Evolutionary conservation across 306 rosid genomes (phyloP), one percentile per base, ranked within the genome.

Genomic region (Lagenaria siceraria): DNA sequence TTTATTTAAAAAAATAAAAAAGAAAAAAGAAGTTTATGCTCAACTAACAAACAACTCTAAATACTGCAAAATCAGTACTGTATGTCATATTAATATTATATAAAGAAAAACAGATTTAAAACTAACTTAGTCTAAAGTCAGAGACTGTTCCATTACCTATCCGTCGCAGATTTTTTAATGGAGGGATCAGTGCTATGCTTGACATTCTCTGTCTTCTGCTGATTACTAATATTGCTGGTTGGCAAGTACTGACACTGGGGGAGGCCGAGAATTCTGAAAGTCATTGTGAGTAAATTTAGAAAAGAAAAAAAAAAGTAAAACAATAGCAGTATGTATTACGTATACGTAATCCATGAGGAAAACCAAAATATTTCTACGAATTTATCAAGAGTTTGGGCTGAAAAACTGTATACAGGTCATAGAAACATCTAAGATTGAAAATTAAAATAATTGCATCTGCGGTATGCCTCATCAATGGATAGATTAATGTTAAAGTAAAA

Each of bases 201-300:
- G 76, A 84, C 22, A 72, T 75, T 77, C 79, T 83, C 78, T 14
- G 33, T 68, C 77, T 79, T 89, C n/a, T 49, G 81, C 73, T 82
- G 83, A 48, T 75, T 78, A 77, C 73, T 76, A 75, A 51, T 81
- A 82, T 78, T 81, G 83, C 78, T 81, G 74, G 83, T 72, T 58
- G 81, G 55, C 85, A 90, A 79, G 85, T 79, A 87, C 76, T 85
- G 88, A 81, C 85, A 74, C 81, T 91, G 90, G 66, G 96, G 98
- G 83, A 94, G 97, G 81, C 85, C 81, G 79, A 87, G 83, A 65
- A 71, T 71, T 81, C 98, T 94, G 97, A 48, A 48, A 24, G 40
- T 25, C 83, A 84, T 52, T 49, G 51, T 46, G 52, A 46, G 9
- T 46, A 46, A 46, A 46, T 12, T 29, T 29, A 49, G 15, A 1